Evolutionary conservation across 83 land plant species (phyloP), one percentile per base, ranked within the genome.

Genomic region (Thuja plicata): DNA sequence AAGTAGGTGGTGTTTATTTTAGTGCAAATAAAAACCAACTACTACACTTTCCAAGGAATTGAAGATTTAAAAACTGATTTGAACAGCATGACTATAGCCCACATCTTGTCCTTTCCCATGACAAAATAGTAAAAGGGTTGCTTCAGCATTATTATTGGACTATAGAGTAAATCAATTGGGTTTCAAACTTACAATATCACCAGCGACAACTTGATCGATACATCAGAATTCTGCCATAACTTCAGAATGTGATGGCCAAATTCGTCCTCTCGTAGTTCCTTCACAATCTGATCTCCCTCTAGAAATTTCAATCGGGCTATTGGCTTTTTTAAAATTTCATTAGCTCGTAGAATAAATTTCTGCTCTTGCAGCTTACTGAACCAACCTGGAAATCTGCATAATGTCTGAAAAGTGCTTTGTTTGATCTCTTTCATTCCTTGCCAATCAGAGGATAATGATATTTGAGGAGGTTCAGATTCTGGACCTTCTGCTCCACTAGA

Each of bases 321-420:
- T 50, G 86, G 62, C 21, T 84, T 84, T 32, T 30, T 24, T 84
- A 84, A 30, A 50, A 84, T 84, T 84, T 84, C 86, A 32, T 84
- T 84, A 5, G 86, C 37, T 48, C 13, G 86, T 50, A 48, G 40
- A 84, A 84, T 15, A 50, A 84, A 30, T 17, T 84, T 84, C 60
- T 84, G 37, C 24, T 84, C 34, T 46, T 84, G 60, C 21, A 84
- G 35, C 21, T 84, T 50, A 52, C 12, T 84, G 35, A 84, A 84
- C 86, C 60, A 84, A 50, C 60, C 57, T 84, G 62, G 57, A 50
- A 79, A 79, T 79, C 86, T 35, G 19, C 13, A 52, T 34, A 52
- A 50, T 84, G 86, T 12, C 60, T 13, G 38, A 30, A 35, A 24
- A 79, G 83, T 32, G 52, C 60, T 84, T 34, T 84, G 35, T 40